Base-by-base conservation (phyloP, 345 rosid species). In the Syzygium jambos region DNA sequence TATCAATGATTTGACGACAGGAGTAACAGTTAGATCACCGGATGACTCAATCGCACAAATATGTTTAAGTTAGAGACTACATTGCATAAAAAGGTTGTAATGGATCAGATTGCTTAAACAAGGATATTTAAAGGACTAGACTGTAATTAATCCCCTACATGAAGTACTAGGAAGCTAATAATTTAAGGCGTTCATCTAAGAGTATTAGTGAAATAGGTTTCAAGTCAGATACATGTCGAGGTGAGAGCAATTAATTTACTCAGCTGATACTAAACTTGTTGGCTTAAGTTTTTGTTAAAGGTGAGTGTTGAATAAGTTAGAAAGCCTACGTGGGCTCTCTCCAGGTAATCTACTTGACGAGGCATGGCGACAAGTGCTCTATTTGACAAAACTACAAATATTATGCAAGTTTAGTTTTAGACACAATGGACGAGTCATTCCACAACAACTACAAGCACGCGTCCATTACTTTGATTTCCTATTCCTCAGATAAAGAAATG, bases 191-290 rank as follows among this genome's bases (percentile, higher is more conserved):
- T 15, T 6, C 23, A 54, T 54, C 9, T 7, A 54, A 54, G 8
- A 15, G 41, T 30, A 29, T 29, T 2, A 65, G 22, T 15, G 21
- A 65, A 7, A 14, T 65, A 2, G 41, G 41, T 65, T 29, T 2
- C 5, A 1, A 4, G 8, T 65, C 5, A 1, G 5, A 29, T 63
- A 16, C 2, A 1, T 17, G 38, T 63, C 8, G 16, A 2, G 22
- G 3, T 30, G 41, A 30, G 78, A 65, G 22, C 11, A 65, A 30
- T 30, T 30, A 9, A 65, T 15, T 29, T 65, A 63, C 16, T n/a
- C 0, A 8, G 11, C 30, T 7, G 41, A 65, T 16, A 7, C 21
- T 15, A 29, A 7, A 30, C 16, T 65, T 65, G 22, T 15, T 29
- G 41, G 41, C 78, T 65, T 15, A 16, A 63, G 21, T 14, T 29